Evolutionary conservation across 176 grass and related monocot species (phyloP).

Genomic region (Puya raimondii): DNA sequence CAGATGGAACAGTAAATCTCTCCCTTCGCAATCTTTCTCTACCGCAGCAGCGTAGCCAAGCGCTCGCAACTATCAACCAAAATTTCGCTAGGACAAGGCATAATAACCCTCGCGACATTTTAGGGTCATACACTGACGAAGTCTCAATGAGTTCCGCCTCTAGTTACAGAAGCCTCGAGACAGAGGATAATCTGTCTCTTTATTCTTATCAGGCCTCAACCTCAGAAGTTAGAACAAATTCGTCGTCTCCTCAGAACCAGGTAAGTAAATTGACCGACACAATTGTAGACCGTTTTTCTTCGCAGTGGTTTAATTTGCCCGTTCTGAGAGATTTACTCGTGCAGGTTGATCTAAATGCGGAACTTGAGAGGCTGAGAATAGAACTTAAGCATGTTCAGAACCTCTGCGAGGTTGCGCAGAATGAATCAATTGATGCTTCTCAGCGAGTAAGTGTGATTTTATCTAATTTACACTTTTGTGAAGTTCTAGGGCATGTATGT

Average conservation of each 20-base stretch:
- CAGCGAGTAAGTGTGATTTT: slow-evolving; percentile 31
- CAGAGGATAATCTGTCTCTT: slow-evolving; percentile 11
- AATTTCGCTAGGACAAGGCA: slow-evolving; percentile 19
- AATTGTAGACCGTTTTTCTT: not conserved
- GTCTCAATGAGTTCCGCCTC: slow-evolving; percentile 24
- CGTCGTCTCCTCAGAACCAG: slow-evolving; percentile 19
- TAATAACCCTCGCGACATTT: slow-evolving; percentile 21
- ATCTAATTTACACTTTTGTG: too few species aligned
- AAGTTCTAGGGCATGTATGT: too few species aligned
- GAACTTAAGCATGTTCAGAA: slow-evolving; percentile 37
- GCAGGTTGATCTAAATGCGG: slow-evolving; percentile 47
- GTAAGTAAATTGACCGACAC: slow-evolving; percentile 19
- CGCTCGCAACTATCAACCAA: slow-evolving; percentile 42
- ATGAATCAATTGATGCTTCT: slow-evolving; percentile 26
- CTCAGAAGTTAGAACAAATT: slow-evolving; percentile 18
- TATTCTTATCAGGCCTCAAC: slow-evolving; percentile 18
- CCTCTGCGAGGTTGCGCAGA: slow-evolving; percentile 24
- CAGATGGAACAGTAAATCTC: slow-evolving; percentile 23
- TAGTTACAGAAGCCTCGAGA: slow-evolving; percentile 31
- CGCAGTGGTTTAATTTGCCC: not conserved
- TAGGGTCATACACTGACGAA: slow-evolving; percentile 14
- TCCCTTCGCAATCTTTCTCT: slow-evolving; percentile 30
- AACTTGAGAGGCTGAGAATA: slow-evolving; percentile 39
- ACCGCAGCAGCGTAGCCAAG: slow-evolving; percentile 39
- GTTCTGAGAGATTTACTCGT: not conserved